These are phyloP conservation scores for Waltiozyma sp. DNA, from an alignment of 1,139 yeast species.

Conservation along the genomic window DNA sequence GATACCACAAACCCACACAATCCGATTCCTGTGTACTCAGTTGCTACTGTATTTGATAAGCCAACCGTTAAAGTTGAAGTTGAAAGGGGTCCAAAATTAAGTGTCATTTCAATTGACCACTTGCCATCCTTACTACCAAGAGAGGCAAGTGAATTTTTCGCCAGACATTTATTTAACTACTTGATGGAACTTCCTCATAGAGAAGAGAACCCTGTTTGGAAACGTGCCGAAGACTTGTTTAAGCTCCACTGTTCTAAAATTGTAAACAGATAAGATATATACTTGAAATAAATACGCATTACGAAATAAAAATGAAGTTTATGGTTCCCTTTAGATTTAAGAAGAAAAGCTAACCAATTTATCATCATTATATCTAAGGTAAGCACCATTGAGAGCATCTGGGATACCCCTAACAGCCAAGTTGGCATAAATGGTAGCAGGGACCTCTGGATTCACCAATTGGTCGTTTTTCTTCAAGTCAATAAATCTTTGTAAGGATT, in stretches of 20 bases:
- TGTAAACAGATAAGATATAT: no score
- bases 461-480: constrained; percentile 44
- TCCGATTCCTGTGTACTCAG: constrained; percentile 86
- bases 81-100: constrained; percentile 69
- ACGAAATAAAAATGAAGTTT: no score
- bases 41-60: constrained; percentile 80
- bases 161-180: constrained; percentile 79
- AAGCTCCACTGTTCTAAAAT: constrained; percentile 80
- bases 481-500: constrained; percentile 44
- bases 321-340: no score
- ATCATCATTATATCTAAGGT: constrained; percentile 48
- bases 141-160: constrained; percentile 89
- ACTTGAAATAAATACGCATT: no score
- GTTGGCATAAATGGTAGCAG: constrained; percentile 58
- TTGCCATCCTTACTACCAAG: constrained; percentile 91
- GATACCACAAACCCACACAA: constrained; percentile 98
- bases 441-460: constrained; percentile 55
- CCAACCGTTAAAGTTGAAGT: constrained; percentile 84
- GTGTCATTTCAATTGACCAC: constrained; percentile 94
- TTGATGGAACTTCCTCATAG: constrained; percentile 75
- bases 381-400: constrained; percentile 46
- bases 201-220: constrained; percentile 81
- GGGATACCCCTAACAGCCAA: constrained; percentile 52
- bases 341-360: constrained; percentile 16
- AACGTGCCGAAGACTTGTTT: constrained; percentile 71